Evolutionary conservation across 805 yeast genomes (phyloP), one percentile per base, ranked within the genome.

Genomic region (Metschnikowia peoriensis): DNA sequence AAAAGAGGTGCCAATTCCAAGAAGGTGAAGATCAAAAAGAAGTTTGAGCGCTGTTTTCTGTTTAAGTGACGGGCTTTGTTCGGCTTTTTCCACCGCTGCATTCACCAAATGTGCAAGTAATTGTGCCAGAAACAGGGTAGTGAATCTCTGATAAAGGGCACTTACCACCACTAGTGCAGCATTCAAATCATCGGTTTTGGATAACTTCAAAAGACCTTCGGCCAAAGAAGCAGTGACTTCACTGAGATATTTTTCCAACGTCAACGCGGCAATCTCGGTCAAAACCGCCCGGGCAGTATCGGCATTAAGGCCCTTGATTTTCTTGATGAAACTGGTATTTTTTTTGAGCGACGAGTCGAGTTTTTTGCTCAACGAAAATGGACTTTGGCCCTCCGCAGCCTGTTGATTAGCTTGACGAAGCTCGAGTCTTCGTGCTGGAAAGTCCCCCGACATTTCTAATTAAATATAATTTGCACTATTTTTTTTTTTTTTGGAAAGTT

Each of bases 321-420:
- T 86, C 64, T 85, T 87, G 47, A 90, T 84, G 62, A 89, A 88
- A 0, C 90, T 86, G 4, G 89, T 82, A 64, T 92, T 89, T 66
- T 86, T 88, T 73, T 91, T 91, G 58, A 91, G 72, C 51, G 92
- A 86, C 0, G 96, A 74, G 64, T 91, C 97, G 9, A 84, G 66
- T 55, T 79, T 80, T 12, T 56, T 28, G 1, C 44, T 62, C 56
- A 7, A 57, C 47, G 9, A 42, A 22, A 59, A 56, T 14, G 54
- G 53, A 14, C 29, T 49, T 22, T 70, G 78, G 0, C 84, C 87
- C 37, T 67, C 64, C 88, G 89, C 83, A 1, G 86, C 85, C 49
- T 47, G 34, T 16, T 28, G 44, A 28, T 52, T 54, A 29, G 49
- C 47, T 15, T 43, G 34, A 17, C 44, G 48, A 28, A 51, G 48